These are phyloP conservation scores for Chytridium lagenaria DNA, from an alignment of 371 early-diverging fungal genomes.

Conservation along the genomic window DNA sequence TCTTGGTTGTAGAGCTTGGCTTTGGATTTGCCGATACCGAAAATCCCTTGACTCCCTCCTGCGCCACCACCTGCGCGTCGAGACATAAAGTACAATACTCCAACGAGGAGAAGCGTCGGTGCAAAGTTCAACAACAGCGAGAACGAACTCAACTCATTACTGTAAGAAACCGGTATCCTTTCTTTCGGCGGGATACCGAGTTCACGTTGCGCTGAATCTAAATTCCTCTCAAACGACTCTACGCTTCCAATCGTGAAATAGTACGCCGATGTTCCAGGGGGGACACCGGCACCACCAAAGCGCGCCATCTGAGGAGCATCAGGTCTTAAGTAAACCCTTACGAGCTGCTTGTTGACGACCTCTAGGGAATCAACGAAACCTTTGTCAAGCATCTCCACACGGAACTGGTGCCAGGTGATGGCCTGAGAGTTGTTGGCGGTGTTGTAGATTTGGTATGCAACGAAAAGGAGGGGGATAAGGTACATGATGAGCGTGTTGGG, in stretches of 20 bases:
- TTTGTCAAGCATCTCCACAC: constrained; percentile 83
- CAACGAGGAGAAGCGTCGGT: constrained; percentile 90
- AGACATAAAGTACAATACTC: constrained; percentile 85
- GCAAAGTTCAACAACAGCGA: constrained; percentile 84
- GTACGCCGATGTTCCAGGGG: constrained; percentile 34
- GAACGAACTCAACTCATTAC: constrained; percentile 74
- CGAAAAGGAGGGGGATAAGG: constrained; percentile 39
- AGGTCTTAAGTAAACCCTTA: constrained; percentile 77
- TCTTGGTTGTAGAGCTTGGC: constrained; percentile 98
- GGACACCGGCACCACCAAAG: constrained; percentile 4
- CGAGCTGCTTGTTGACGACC: constrained; percentile 84
- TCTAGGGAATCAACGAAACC: constrained; percentile 87
- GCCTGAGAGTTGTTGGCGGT: constrained; percentile 39
- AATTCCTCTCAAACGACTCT: constrained; percentile 89
- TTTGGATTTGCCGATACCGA: constrained; percentile 95
- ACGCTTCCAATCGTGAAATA: constrained; percentile 95
- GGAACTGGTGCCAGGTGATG: constrained; percentile 94
- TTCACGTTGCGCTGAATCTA: constrained; percentile 90
- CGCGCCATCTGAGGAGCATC: constrained; percentile 62
- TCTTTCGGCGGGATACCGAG: constrained; percentile 88
- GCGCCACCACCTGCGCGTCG: constrained; percentile 72
- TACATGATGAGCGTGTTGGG: constrained; percentile 38
- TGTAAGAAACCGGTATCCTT: constrained; percentile 88
- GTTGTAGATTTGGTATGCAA: constrained; percentile 39
- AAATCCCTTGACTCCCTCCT: constrained; percentile 82